Conservation (phyloP, 495 filamentous ascomycete species). For the Aspergillus hancockii region DNA sequence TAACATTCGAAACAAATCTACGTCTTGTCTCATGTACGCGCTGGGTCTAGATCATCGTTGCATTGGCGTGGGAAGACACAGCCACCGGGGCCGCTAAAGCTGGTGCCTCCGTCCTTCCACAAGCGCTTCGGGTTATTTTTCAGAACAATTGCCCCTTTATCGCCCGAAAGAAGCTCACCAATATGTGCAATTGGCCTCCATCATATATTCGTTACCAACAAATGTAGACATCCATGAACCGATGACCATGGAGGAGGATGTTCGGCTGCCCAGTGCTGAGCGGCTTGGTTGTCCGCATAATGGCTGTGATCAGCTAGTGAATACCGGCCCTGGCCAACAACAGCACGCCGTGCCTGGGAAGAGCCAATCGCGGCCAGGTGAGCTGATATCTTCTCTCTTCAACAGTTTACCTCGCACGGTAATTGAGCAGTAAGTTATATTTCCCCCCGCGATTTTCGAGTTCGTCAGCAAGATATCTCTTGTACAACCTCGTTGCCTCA, state of each 20-base stretch:
- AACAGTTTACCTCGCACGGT: slow-evolving; percentile 29
- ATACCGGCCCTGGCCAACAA: slow-evolving; percentile 9
- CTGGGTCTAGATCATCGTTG: slow-evolving; percentile 18
- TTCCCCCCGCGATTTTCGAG: neutral
- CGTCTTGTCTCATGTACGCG: neutral
- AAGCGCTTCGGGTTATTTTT: slow-evolving; percentile 1
- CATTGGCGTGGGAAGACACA: slow-evolving; percentile 18
- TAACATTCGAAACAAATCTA: neutral
- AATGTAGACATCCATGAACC: slow-evolving; percentile 22
- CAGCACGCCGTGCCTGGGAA: slow-evolving; percentile 7
- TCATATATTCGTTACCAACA: slow-evolving; percentile 14
- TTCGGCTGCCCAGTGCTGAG: slow-evolving; percentile 19
- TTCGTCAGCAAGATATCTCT: neutral
- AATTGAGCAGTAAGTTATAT: slow-evolving; percentile 29
- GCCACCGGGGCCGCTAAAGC: slow-evolving; percentile 20
- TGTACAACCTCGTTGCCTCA: neutral
- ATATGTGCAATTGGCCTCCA: slow-evolving; percentile 19
- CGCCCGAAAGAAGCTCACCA: slow-evolving; percentile 13
- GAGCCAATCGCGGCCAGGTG: slow-evolving; percentile 2
- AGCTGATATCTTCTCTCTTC: slow-evolving; percentile 22
- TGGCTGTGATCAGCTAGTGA: slow-evolving; percentile 15
- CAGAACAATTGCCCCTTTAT: neutral
- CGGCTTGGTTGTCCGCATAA: slow-evolving; percentile 14
- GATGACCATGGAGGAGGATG: slow-evolving; percentile 33
- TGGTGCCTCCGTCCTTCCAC: slow-evolving; percentile 15